These are phyloP conservation scores for Aspergillus alliaceus DNA, from an alignment of 2,329 filamentous ascomycete genomes.

Conservation along the genomic window DNA sequence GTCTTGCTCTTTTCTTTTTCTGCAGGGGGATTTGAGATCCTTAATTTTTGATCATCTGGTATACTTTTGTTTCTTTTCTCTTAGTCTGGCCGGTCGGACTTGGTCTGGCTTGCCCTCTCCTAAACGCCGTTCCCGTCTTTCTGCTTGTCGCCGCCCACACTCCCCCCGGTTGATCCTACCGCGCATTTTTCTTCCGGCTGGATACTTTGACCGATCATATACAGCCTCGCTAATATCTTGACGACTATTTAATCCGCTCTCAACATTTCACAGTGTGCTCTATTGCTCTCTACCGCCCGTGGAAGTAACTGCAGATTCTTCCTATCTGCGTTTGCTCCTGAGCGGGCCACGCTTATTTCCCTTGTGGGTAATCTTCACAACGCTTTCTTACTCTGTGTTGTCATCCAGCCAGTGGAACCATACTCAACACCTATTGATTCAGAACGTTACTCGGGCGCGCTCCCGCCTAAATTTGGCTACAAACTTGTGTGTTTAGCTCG, in stretches of 20 bases:
- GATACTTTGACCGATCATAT: conserved; percentile 12
- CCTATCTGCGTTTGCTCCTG: conserved; percentile 15
- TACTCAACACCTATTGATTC: conserved; percentile 5
- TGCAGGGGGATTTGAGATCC: conserved; percentile 10
- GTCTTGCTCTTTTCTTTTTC: conserved; percentile 14
- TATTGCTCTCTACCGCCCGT: conserved; percentile 3
- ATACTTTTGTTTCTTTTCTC: conserved; percentile 4
- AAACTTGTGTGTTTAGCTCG: neutral
- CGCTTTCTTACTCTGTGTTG: conserved; percentile 8
- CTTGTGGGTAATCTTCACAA: conserved; percentile 8
- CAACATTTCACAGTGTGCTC: neutral
- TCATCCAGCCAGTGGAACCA: conserved; percentile 2
- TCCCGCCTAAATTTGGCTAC: neutral
- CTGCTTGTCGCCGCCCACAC: conserved; percentile 20
- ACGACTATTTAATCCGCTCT: neutral
- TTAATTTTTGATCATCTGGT: neutral
- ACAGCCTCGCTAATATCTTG: conserved; percentile 8
- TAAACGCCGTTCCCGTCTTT: conserved; percentile 23
- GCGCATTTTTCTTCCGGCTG: conserved; percentile 20
- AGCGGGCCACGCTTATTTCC: conserved; percentile 13
- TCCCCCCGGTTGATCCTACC: conserved; percentile 17
- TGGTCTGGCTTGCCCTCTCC: conserved; percentile 10
- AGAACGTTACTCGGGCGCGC: conserved; percentile 3
- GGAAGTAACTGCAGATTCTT: conserved; percentile 14
- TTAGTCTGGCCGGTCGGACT: conserved; percentile 1